Conservation (phyloP, 345 rosid genomes). For the Heritiera littoralis region DNA sequence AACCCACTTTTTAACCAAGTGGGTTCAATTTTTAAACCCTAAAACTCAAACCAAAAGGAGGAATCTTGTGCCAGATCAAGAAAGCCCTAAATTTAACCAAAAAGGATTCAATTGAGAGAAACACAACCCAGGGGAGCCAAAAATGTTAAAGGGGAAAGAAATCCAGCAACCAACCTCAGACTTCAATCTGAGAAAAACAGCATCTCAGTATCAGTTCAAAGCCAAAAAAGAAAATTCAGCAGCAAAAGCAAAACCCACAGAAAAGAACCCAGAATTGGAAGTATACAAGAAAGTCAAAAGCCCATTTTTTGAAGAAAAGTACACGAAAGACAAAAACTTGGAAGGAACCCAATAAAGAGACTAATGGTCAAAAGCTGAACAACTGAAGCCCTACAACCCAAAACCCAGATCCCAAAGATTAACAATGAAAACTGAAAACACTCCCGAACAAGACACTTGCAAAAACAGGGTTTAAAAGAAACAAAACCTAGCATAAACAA, state of each 20-base stretch:
- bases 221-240: slow-evolving; percentile 14
- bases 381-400: slow-evolving; percentile 56
- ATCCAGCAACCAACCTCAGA: slow-evolving; percentile 12
- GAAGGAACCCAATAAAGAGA: slow-evolving; percentile 47
- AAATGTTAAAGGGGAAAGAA: slow-evolving; percentile 4
- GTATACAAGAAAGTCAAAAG: slow-evolving; percentile 42
- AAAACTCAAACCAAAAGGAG: slow-evolving; percentile 20
- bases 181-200: slow-evolving; percentile 10
- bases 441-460: slow-evolving; percentile 20
- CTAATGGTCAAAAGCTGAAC: slow-evolving; percentile 33
- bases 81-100: slow-evolving; percentile 31
- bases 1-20: background rate
- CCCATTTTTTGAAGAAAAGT: slow-evolving; percentile 35
- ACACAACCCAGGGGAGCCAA: slow-evolving; percentile 4
- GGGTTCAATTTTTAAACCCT: slow-evolving; percentile 22
- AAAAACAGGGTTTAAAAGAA: slow-evolving; percentile 26
- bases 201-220: slow-evolving; percentile 10
- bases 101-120: slow-evolving; percentile 13
- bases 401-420: slow-evolving; percentile 60
- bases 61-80: slow-evolving; percentile 42
- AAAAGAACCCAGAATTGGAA: slow-evolving; percentile 28
- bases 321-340: slow-evolving; percentile 31
- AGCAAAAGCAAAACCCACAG: slow-evolving; percentile 30
- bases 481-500: slow-evolving; percentile 9
- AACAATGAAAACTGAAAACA: slow-evolving; percentile 18